Evolutionary conservation across 75 land plant species (phyloP).

Genomic region (Selaginella moellendorffii): DNA sequence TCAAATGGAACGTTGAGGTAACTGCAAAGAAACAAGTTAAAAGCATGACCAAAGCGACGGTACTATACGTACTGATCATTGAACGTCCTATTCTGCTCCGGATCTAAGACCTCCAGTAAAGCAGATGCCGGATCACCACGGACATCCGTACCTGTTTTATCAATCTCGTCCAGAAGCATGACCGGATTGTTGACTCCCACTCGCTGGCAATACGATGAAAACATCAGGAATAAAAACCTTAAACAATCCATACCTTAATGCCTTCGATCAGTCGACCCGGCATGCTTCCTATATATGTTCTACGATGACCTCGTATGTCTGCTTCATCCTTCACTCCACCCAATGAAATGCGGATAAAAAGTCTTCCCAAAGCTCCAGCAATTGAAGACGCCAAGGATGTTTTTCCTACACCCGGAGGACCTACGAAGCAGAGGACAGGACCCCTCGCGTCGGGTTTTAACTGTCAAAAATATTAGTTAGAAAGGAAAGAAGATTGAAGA

Average conservation of each 20-base stretch:
- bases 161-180: constrained; percentile 94
- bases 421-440: constrained; percentile 92
- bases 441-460: constrained; percentile 98
- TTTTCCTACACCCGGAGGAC: constrained; percentile 99
- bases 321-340: constrained; percentile 99
- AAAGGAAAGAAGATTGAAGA: too few species aligned
- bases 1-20: constrained; percentile 97
- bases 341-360: constrained; percentile 78
- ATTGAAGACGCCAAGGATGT: constrained; percentile 97
- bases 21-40: constrained; percentile 27
- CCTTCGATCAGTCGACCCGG: constrained; percentile 99
- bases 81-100: constrained; percentile 89
- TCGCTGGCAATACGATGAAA: constrained; percentile 36
- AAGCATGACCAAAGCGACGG: constrained; percentile 1
- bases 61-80: constrained; percentile 67
- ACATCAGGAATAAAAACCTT: background rate
- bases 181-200: constrained; percentile 90
- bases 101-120: constrained; percentile 88
- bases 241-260: constrained; percentile 44
- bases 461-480: too few species aligned
- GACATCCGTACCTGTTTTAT: constrained; percentile 91
- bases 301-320: constrained; percentile 91
- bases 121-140: constrained; percentile 99
- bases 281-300: constrained; percentile 99
- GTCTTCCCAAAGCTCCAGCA: constrained; percentile 80